Percentiles rank a stretch among this genome's conserved stretches.
phyloP scores from a whole-genome alignment of 2,329 filamentous ascomycete genomes.

The Coniochaeta sp. region DNA sequence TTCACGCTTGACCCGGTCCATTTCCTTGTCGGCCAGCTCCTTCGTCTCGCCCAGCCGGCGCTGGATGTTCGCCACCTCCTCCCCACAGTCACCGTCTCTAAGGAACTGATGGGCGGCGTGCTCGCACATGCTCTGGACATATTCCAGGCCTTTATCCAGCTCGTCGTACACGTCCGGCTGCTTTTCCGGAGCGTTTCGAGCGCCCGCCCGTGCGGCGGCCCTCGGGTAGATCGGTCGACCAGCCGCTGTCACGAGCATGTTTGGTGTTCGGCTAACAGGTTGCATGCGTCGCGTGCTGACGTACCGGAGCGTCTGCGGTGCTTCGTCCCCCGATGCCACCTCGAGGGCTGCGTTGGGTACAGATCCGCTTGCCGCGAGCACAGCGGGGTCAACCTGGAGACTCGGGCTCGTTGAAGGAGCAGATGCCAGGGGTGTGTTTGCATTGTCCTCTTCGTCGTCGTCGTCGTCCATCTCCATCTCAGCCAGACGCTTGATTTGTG shows the following conservation, averaged over 20 bases:
- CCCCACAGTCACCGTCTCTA: constrained; percentile 77
- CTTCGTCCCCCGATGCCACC: constrained; percentile 2
- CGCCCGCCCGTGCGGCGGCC: constrained; percentile 11
- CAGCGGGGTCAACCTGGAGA: not conserved
- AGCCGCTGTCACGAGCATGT: constrained; percentile 16
- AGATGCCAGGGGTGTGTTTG: not conserved
- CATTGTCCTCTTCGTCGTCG: constrained; percentile 30
- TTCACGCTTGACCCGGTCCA: constrained; percentile 47
- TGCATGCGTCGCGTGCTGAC: constrained; percentile 30
- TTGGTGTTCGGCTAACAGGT: constrained; percentile 13
- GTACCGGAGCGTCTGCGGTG: constrained; percentile 26
- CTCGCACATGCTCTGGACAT: constrained; percentile 75
- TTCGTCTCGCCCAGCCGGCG: constrained; percentile 57
- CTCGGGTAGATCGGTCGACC: constrained; percentile 16
- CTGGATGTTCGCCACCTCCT: constrained; percentile 65
- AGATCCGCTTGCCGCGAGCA: not conserved
- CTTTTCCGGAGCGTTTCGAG: constrained; percentile 19
- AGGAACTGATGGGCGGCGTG: constrained; percentile 82
- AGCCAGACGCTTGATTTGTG: constrained; percentile 53
- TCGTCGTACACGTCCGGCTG: constrained; percentile 56
- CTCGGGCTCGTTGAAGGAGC: not conserved
- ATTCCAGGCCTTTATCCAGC: constrained; percentile 72
- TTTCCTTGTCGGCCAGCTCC: constrained; percentile 52
- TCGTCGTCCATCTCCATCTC: constrained; percentile 50
- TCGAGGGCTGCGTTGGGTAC: constrained; percentile 5